These are phyloP conservation scores for Austroboletus novae-zelandiae DNA, from an alignment of 1,284 basidiomycete species.

Conservation along the genomic window DNA sequence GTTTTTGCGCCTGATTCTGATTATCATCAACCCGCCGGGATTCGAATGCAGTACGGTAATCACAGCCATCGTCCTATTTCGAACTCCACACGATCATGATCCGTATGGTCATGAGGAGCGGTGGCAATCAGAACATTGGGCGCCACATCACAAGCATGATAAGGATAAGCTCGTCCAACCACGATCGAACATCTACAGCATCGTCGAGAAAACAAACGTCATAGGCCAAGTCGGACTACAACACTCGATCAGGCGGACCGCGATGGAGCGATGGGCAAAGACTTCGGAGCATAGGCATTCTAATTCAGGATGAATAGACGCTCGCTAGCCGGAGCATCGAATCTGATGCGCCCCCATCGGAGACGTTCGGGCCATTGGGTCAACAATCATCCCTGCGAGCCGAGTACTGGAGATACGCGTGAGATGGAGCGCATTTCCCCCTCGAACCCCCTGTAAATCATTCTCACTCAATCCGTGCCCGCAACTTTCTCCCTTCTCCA, in stretches of 20 bases:
- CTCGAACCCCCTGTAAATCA: background rate
- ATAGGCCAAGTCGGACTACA: no score
- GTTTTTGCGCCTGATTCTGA: background rate
- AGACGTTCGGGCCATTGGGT: background rate
- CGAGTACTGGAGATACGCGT: background rate
- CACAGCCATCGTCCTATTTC: background rate
- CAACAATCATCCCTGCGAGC: background rate
- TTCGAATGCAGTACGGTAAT: background rate
- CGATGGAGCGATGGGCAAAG: background rate
- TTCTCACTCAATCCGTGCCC: background rate
- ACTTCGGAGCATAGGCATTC: background rate
- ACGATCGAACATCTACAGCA: background rate
- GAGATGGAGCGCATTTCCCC: background rate
- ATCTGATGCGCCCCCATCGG: background rate
- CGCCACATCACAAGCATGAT: background rate
- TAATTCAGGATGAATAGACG: background rate
- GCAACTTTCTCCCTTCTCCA: background rate
- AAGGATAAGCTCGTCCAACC: background rate
- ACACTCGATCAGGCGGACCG: background rate
- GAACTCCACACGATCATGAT: background rate
- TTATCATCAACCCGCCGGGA: background rate
- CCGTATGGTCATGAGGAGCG: background rate
- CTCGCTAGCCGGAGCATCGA: background rate
- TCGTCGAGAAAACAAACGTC: background rate
- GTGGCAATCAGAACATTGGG: background rate